phyloP scores from a whole-genome alignment of 305 asterid species.

The Fraxinus albicans region DNA sequence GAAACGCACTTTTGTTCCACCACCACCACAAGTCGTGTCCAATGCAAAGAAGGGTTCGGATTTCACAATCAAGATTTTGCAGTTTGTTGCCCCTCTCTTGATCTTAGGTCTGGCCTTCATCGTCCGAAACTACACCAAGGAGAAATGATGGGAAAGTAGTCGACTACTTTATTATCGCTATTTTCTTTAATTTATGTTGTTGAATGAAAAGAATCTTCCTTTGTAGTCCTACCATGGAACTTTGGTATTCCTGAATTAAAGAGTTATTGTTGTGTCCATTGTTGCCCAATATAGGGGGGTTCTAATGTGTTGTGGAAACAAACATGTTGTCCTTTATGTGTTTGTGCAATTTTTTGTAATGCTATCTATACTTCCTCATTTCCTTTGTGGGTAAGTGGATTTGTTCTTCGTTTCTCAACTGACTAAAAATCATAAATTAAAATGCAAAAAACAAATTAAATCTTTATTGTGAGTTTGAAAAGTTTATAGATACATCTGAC shows the following conservation, averaged over 20 bases:
- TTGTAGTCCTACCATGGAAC: not conserved
- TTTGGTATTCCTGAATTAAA: not conserved
- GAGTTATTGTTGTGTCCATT: not conserved
- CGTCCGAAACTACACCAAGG: conserved; percentile 58
- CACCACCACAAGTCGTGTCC: conserved; percentile 23
- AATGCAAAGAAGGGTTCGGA: conserved; percentile 40
- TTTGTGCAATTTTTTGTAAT: not conserved
- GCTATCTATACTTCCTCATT: not conserved
- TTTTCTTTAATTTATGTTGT: conserved; percentile 11
- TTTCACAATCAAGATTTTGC: conserved; percentile 48
- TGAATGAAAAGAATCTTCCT: not conserved
- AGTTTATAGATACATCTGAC: not conserved
- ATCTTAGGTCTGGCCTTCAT: conserved; percentile 55
- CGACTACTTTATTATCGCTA: not conserved
- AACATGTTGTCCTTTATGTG: not conserved
- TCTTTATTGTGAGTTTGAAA: not conserved
- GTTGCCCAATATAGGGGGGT: not conserved
- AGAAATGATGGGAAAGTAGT: conserved; percentile 30
- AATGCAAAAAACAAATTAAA: not conserved
- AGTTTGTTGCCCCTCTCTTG: conserved; percentile 59
- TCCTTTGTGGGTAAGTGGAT: not conserved
- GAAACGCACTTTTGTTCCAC: conserved; percentile 36
- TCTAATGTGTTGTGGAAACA: not conserved
- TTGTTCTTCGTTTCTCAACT: not conserved
- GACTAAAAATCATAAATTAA: not conserved